Conservation (phyloP, 1,284 basidiomycete species). For the Fomitiporia mediterranea region DNA sequence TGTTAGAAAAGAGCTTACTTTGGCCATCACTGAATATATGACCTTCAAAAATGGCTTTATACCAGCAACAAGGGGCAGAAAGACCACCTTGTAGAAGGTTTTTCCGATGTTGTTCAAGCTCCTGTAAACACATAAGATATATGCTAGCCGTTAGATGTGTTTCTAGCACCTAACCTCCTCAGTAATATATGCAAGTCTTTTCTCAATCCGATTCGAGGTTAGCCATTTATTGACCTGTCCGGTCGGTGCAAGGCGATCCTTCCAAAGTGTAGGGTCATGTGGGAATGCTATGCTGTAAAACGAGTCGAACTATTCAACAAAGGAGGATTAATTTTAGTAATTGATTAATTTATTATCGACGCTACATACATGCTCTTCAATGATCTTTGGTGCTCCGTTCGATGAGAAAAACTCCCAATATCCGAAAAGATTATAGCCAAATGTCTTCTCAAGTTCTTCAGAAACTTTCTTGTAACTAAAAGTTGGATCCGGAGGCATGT, state of each 20-base stretch:
- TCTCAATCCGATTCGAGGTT: constrained; percentile 22
- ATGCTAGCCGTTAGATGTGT: not conserved
- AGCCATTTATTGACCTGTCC: constrained; percentile 24
- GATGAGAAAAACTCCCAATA: constrained; percentile 33
- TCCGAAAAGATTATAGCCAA: constrained; percentile 29
- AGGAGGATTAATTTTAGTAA: not conserved
- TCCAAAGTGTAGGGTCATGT: constrained; percentile 28
- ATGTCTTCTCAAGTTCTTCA: not conserved
- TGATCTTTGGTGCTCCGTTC: constrained; percentile 29
- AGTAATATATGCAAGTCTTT: constrained; percentile 26
- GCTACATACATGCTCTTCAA: constrained; percentile 27
- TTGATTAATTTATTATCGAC: not conserved
- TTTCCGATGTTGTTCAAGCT: not conserved
- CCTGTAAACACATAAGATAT: not conserved
- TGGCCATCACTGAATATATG: constrained; percentile 25
- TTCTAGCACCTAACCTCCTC: constrained; percentile 21
- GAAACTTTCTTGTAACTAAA: constrained; percentile 10
- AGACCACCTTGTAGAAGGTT: constrained; percentile 1
- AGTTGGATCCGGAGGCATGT: constrained; percentile 15
- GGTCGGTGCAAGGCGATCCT: constrained; percentile 27
- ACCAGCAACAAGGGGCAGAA: constrained; percentile 26
- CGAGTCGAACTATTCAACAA: constrained; percentile 25
- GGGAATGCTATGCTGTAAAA: constrained; percentile 29
- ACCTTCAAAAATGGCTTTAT: constrained; percentile 25
- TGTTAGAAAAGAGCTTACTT: constrained; percentile 2